A percentile compares a stretch with the other conserved stretches of the same genome.
Conservation (phyloP, 495 filamentous ascomycete species). For the Tuber indicum region DNA sequence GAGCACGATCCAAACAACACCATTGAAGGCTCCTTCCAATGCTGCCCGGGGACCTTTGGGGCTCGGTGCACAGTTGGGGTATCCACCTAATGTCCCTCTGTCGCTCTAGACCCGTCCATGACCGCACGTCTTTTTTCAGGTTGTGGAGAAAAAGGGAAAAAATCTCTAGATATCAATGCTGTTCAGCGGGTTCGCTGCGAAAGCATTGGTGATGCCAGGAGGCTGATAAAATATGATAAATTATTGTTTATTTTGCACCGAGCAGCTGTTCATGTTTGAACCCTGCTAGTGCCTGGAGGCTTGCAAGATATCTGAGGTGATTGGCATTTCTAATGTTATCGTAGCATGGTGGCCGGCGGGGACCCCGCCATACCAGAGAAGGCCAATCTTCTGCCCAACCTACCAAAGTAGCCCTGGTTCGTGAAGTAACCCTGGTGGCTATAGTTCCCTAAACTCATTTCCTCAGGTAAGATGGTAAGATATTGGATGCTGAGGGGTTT, state of each 20-base stretch:
- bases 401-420: not conserved
- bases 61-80: not conserved
- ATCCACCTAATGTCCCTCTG: not conserved
- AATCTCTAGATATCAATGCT: not conserved
- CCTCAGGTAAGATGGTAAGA: not conserved
- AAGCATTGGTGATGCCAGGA: not conserved
- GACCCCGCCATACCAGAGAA: not conserved
- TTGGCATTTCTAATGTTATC: not conserved
- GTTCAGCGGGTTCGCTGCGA: not conserved
- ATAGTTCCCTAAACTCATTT: not conserved
- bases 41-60: not conserved
- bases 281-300: not conserved
- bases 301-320: not conserved
- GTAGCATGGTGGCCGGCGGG: not conserved
- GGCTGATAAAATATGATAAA: not conserved
- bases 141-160: not conserved
- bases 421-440: not conserved
- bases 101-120: not conserved
- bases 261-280: not conserved
- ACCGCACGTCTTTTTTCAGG: not conserved
- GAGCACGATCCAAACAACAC: not conserved
- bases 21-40: not conserved
- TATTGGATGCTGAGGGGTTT: not conserved
- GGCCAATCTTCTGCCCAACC: not conserved
- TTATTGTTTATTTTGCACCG: not conserved